Percentiles rank a stretch among this genome's conserved stretches.
Conservation (phyloP, 768 basidiomycete genomes). For the Serendipita sp. region DNA sequence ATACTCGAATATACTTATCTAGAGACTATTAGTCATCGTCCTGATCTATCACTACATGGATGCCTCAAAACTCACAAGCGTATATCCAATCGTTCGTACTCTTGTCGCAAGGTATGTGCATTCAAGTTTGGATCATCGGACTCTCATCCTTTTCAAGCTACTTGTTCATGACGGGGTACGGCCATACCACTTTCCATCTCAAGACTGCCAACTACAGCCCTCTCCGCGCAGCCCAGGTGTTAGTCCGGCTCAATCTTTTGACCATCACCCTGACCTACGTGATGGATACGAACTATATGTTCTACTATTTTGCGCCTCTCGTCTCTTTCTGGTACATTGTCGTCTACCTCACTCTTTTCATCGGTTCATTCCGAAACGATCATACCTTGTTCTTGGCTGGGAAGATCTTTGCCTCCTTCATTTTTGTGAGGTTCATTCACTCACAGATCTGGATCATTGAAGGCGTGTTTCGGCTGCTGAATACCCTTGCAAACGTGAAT, state of each 20-base stretch:
- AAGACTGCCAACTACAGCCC: constrained; percentile 81
- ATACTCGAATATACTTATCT: not conserved
- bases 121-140: not conserved
- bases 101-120: constrained; percentile 68
- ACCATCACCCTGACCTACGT: constrained; percentile 71
- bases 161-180: constrained; percentile 81
- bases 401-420: constrained; percentile 56
- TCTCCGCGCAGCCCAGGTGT: constrained; percentile 53
- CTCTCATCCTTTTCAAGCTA: constrained; percentile 5
- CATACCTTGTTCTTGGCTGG: constrained; percentile 43
- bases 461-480: constrained; percentile 43
- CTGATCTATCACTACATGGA: constrained; percentile 87
- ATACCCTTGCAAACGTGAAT: constrained; percentile 48
- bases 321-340: constrained; percentile 84
- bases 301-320: constrained; percentile 80
- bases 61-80: constrained; percentile 80
- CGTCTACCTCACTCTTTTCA: constrained; percentile 63
- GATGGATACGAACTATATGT: constrained; percentile 85
- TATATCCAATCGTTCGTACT: constrained; percentile 81
- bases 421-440: constrained; percentile 49
- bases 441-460: constrained; percentile 45
- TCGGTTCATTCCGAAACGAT: constrained; percentile 60
- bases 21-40: constrained; percentile 44
- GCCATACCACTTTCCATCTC: constrained; percentile 75
- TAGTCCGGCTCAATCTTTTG: constrained; percentile 71